Conservation (phyloP, 2,329 filamentous ascomycete species). For the Fusarium sp. region DNA sequence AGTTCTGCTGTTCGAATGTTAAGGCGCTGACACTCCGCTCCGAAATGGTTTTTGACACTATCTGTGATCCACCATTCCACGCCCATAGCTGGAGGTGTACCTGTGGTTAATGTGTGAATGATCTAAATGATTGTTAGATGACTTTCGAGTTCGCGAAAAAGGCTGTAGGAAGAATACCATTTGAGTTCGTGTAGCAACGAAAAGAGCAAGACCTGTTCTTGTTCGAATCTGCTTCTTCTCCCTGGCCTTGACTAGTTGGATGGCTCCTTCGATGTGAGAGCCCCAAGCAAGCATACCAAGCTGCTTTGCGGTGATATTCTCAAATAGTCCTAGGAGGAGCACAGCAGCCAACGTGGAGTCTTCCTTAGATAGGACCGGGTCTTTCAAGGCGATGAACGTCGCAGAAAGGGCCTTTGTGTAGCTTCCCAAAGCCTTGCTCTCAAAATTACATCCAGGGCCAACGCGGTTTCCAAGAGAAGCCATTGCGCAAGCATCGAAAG, state of each 20-base stretch:
- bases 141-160: not conserved
- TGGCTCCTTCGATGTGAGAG: slow-evolving; percentile 73
- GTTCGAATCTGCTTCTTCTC: slow-evolving; percentile 68
- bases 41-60: slow-evolving; percentile 62
- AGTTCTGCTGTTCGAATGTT: slow-evolving; percentile 67
- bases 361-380: slow-evolving; percentile 62
- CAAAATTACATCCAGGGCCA: slow-evolving; percentile 51
- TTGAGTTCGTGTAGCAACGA: slow-evolving; percentile 70
- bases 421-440: slow-evolving; percentile 60
- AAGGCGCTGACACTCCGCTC: slow-evolving; percentile 63
- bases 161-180: slow-evolving; percentile 58
- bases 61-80: slow-evolving; percentile 71
- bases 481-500: slow-evolving; percentile 71
- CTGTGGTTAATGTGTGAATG: slow-evolving; percentile 67
- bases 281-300: slow-evolving; percentile 70
- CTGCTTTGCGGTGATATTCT: slow-evolving; percentile 69
- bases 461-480: slow-evolving; percentile 68
- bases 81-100: slow-evolving; percentile 65
- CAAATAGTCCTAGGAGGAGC: slow-evolving; percentile 70
- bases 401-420: slow-evolving; percentile 68
- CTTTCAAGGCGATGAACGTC: slow-evolving; percentile 65
- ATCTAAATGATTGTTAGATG: slow-evolving; percentile 56
- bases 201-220: slow-evolving; percentile 66
- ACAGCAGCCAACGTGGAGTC: slow-evolving; percentile 72
- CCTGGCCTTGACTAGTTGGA: slow-evolving; percentile 69